These are phyloP conservation scores for Cryptococcus neoformans DNA, from an alignment of 1,284 basidiomycete species.

Conservation along the genomic window DNA sequence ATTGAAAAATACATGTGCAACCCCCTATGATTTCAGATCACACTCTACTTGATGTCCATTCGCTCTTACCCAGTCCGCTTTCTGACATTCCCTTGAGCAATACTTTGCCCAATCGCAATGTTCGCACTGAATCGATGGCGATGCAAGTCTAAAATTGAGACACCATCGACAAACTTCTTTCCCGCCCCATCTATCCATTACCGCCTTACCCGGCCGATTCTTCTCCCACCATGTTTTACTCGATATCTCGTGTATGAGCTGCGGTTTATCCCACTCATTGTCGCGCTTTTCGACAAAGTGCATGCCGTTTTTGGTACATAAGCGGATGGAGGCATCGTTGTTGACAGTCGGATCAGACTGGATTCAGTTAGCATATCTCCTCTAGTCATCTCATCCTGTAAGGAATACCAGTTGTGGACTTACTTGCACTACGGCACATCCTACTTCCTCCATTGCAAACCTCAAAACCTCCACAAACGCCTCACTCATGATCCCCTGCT, in stretches of 20 bases:
- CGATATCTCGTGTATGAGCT: slow-evolving; percentile 39
- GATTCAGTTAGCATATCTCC: neutral
- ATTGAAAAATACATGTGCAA: no score
- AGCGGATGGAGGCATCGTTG: slow-evolving; percentile 39
- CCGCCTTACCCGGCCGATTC: slow-evolving; percentile 18
- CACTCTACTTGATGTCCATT: slow-evolving; percentile 42
- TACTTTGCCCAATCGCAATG: slow-evolving; percentile 44
- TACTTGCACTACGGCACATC: slow-evolving; percentile 27
- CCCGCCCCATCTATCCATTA: slow-evolving; percentile 29
- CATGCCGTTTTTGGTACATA: slow-evolving; percentile 36
- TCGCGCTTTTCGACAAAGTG: slow-evolving; percentile 21
- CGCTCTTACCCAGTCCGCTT: slow-evolving; percentile 36
- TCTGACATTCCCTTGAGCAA: slow-evolving; percentile 44
- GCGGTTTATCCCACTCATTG: slow-evolving; percentile 28
- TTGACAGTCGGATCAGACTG: slow-evolving; percentile 36
- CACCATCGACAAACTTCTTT: slow-evolving; percentile 44
- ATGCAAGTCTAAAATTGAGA: slow-evolving; percentile 26
- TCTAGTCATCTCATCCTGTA: neutral
- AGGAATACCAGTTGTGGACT: neutral
- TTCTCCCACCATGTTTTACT: slow-evolving; percentile 33
- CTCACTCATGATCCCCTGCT: slow-evolving; percentile 41
- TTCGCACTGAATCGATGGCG: slow-evolving; percentile 20
- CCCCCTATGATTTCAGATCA: neutral
- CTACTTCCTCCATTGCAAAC: slow-evolving; percentile 45
- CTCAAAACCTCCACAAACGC: slow-evolving; percentile 44